Conservation (phyloP, 345 rosid species). For the Salix arbutifolia region DNA sequence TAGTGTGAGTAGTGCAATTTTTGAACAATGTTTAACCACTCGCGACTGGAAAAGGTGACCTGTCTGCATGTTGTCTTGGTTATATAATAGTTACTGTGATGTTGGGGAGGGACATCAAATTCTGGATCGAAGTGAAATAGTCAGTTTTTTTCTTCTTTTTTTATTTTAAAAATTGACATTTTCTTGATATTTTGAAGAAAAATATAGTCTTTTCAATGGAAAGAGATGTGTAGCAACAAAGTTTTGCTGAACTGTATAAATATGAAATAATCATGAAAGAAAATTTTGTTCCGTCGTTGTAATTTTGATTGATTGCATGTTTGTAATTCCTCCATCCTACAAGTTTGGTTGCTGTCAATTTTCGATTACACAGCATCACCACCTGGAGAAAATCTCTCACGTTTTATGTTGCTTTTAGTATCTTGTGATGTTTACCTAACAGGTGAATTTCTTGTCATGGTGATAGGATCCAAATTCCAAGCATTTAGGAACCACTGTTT, state of each 20-base stretch:
- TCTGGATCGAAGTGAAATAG: not conserved
- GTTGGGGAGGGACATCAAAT: not conserved
- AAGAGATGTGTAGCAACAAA: too few species aligned
- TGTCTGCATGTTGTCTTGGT: too few species aligned
- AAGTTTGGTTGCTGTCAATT: not conserved
- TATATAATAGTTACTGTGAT: too few species aligned
- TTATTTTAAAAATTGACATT: too few species aligned
- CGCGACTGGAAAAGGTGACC: not conserved
- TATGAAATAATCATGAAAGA: too few species aligned
- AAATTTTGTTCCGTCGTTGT: not conserved
- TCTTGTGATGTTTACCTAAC: conserved; percentile 1
- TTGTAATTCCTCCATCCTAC: not conserved
- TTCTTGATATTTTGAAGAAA: too few species aligned
- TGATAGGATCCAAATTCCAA: conserved; percentile 92
- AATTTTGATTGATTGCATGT: not conserved
- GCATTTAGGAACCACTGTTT: conserved; percentile 93
- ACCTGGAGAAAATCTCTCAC: not conserved
- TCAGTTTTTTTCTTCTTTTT: not conserved
- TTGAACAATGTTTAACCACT: not conserved
- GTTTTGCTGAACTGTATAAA: not conserved
- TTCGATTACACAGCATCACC: not conserved
- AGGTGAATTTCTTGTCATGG: conserved; percentile 9
- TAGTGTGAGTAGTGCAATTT: not conserved
- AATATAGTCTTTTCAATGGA: too few species aligned
- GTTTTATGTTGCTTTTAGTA: not conserved